phyloP scores from a whole-genome alignment of 306 rosid genomes.

The Ormosia semicastrata region DNA sequence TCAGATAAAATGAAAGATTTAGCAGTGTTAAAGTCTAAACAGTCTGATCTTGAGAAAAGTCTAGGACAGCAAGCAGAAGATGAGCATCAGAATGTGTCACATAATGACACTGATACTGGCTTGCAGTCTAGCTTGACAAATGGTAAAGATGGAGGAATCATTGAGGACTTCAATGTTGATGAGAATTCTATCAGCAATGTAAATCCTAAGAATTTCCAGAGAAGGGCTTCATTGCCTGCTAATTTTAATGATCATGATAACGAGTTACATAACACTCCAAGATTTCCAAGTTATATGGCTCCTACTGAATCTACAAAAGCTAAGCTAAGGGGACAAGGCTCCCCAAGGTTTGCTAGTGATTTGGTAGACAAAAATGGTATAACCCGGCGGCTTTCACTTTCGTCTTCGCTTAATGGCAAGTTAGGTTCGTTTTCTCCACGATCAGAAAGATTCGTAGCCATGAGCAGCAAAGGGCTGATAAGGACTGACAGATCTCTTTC shows the following conservation, averaged over 20 bases:
- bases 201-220: conserved; percentile 15
- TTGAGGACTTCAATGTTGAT: conserved; percentile 31
- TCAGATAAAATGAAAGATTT: conserved; percentile 36
- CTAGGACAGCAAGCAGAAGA: conserved; percentile 24
- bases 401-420: conserved; percentile 39
- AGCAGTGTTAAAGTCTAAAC: conserved; percentile 18
- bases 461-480: conserved; percentile 39
- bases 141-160: conserved; percentile 22
- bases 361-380: conserved; percentile 34
- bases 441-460: conserved; percentile 29
- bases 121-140: conserved; percentile 18
- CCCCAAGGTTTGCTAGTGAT: conserved; percentile 40
- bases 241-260: conserved; percentile 45
- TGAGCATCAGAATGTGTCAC: conserved; percentile 12
- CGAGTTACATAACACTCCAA: conserved; percentile 39
- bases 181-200: conserved; percentile 32
- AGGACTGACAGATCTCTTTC: conserved; percentile 39
- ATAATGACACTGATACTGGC: conserved; percentile 1
- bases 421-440: conserved; percentile 45
- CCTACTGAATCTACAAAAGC: conserved; percentile 70
- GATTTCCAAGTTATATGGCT: conserved; percentile 62
- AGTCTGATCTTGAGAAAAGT: conserved; percentile 24
- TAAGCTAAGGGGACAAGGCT: conserved; percentile 54
- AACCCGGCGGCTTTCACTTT: conserved; percentile 55
- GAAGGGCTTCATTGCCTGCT: conserved; percentile 52